Evolutionary conservation across 2,329 filamentous ascomycete genomes (phyloP).

Genomic region (Tricladium varicosporioides): DNA sequence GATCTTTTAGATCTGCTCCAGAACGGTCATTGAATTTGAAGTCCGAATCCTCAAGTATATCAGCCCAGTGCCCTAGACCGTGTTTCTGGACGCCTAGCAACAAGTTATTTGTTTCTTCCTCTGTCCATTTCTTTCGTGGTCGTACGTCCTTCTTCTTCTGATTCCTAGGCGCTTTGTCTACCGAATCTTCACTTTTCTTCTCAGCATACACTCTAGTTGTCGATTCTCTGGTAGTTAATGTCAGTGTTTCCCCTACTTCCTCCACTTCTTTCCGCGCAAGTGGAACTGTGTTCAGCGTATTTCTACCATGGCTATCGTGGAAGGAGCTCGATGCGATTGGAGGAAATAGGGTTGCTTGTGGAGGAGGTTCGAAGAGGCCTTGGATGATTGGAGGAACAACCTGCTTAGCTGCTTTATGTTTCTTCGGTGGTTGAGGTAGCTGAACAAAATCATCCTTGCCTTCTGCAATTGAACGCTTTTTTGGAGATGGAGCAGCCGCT

Average conservation of each 20-base stretch:
- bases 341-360: conserved; percentile 57
- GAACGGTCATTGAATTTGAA: conserved; percentile 61
- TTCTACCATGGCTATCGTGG: conserved; percentile 45
- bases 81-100: conserved; percentile 60
- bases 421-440: conserved; percentile 62
- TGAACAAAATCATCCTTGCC: conserved; percentile 62
- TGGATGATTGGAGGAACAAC: conserved; percentile 64
- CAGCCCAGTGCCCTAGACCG: conserved; percentile 65
- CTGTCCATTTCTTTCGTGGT: conserved; percentile 61
- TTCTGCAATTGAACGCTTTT: conserved; percentile 52
- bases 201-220: too few species aligned
- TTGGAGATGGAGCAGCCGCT: conserved; percentile 36
- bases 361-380: conserved; percentile 60
- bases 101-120: conserved; percentile 62
- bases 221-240: not conserved
- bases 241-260: conserved; percentile 7
- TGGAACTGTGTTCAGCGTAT: conserved; percentile 32
- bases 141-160: conserved; percentile 48
- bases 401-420: conserved; percentile 56
- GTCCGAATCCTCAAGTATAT: conserved; percentile 58
- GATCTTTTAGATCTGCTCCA: conserved; percentile 63
- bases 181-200: not conserved
- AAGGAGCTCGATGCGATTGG: conserved; percentile 59
- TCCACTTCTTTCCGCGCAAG: conserved; percentile 19
- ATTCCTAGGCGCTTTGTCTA: conserved; percentile 3